Conservation (phyloP, 169 alveolate genomes). For the Plasmodium gonderi region DNA sequence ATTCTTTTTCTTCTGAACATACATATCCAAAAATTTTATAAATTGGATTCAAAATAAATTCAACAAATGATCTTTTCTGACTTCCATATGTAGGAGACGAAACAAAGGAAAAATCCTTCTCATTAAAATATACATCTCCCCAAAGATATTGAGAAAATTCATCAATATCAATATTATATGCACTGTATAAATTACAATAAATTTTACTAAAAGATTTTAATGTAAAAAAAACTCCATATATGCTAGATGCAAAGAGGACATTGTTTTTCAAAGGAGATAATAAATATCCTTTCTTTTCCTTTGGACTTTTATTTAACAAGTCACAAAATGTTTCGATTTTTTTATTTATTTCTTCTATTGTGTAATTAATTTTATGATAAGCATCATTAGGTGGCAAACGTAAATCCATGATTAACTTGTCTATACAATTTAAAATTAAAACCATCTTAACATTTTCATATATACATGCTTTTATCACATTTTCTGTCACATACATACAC, state of each 20-base stretch:
- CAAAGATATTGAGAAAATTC: conserved; percentile 88
- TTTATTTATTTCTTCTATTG: conserved; percentile 79
- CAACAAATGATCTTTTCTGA: conserved; percentile 95
- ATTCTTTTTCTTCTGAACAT: conserved; percentile 96
- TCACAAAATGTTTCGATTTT: conserved; percentile 67
- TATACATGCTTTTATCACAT: conserved; percentile 88
- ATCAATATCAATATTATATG: conserved; percentile 79
- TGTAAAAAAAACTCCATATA: conserved; percentile 94
- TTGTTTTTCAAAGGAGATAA: conserved; percentile 95
- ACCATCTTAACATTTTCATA: conserved; percentile 84
- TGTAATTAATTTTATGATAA: conserved; percentile 94
- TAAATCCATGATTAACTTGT: conserved; percentile 96
- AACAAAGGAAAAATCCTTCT: conserved; percentile 83
- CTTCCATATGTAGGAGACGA: conserved; percentile 82
- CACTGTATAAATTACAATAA: conserved; percentile 82
- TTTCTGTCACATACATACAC: conserved; percentile 93
- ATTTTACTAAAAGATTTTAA: conserved; percentile 93
- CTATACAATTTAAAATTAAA: conserved; percentile 95
- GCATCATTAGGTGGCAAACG: conserved; percentile 99
- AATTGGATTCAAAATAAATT: conserved; percentile 97
- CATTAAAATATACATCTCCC: conserved; percentile 92
- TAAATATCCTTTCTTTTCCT: conserved; percentile 54
- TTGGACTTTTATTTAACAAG: conserved; percentile 31
- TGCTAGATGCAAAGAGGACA: conserved; percentile 96
- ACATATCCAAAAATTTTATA: conserved; percentile 96